These are phyloP conservation scores for Tolypocladium paradoxum DNA, from an alignment of 2,329 filamentous ascomycete genomes.

Conservation along the genomic window DNA sequence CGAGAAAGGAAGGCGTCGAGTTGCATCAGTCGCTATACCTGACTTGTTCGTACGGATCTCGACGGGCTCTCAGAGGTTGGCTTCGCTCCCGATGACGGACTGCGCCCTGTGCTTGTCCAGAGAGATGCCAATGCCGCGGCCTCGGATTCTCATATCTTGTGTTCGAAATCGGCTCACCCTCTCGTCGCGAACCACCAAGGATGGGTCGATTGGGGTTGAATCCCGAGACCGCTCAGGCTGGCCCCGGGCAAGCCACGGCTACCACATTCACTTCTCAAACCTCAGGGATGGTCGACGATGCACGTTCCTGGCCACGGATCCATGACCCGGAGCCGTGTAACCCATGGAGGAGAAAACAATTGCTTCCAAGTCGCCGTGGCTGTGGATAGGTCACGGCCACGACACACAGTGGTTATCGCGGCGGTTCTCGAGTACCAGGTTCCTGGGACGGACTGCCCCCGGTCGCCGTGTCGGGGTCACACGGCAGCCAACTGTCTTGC, in stretches of 20 bases:
- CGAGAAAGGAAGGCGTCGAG: not conserved
- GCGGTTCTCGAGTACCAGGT: not conserved
- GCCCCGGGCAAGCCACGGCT: constrained; percentile 2
- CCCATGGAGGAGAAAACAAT: constrained; percentile 8
- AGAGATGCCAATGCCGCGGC: not conserved
- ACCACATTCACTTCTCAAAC: not conserved
- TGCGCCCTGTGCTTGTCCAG: not conserved
- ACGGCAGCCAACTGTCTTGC: not conserved
- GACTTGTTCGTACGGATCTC: not conserved
- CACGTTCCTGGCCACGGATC: constrained; percentile 5
- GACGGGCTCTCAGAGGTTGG: not conserved
- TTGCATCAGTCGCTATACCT: not conserved
- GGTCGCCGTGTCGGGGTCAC: not conserved
- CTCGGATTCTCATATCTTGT: not conserved
- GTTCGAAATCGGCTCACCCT: not conserved
- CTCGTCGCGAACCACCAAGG: not conserved
- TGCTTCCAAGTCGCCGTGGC: not conserved
- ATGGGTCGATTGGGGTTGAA: not conserved
- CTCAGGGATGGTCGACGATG: constrained; percentile 4
- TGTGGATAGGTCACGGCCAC: not conserved
- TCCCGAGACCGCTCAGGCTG: not conserved
- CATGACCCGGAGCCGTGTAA: constrained; percentile 6
- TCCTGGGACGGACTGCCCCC: constrained; percentile 1
- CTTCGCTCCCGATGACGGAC: not conserved
- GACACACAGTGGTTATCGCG: not conserved